phyloP scores from a whole-genome alignment of 2,329 filamentous ascomycete species.

The Pseudogymnoascus sp. region DNA sequence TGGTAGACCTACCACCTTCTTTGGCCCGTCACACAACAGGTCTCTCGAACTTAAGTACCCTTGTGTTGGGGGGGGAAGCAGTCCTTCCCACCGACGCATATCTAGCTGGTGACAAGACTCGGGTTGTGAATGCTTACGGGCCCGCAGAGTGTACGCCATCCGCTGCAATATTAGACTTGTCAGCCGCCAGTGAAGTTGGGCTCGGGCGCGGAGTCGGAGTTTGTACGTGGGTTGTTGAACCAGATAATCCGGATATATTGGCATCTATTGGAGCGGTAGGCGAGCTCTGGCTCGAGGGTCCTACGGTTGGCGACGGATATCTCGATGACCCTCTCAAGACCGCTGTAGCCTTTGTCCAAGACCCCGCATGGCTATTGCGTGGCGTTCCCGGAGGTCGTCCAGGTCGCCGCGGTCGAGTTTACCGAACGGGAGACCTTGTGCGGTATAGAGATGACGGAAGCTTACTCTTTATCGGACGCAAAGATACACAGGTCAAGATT shows the following conservation, averaged over 20 bases:
- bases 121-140: conserved; percentile 16
- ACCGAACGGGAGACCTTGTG: conserved; percentile 28
- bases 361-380: conserved; percentile 24
- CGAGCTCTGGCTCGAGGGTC: conserved; percentile 34
- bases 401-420: conserved; percentile 15
- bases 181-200: background rate
- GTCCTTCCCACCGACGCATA: background rate
- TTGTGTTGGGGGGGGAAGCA: conserved; percentile 17
- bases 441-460: conserved; percentile 48
- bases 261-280: conserved; percentile 30
- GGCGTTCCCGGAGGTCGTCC: background rate
- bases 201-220: background rate
- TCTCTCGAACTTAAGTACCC: conserved; percentile 12
- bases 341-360: conserved; percentile 28
- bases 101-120: conserved; percentile 12
- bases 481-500: conserved; percentile 59
- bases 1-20: conserved; percentile 16
- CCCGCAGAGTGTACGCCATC: conserved; percentile 16
- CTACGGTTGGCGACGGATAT: conserved; percentile 33
- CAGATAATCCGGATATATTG: conserved; percentile 30
- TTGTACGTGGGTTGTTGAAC: conserved; percentile 34
- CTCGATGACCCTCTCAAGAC: conserved; percentile 32
- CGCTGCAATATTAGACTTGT: background rate
- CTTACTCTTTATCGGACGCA: conserved; percentile 55
- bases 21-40: conserved; percentile 12